These are phyloP conservation scores for Ustilago trichophora DNA, from an alignment of 1,284 basidiomycete species.

Conservation along the genomic window DNA sequence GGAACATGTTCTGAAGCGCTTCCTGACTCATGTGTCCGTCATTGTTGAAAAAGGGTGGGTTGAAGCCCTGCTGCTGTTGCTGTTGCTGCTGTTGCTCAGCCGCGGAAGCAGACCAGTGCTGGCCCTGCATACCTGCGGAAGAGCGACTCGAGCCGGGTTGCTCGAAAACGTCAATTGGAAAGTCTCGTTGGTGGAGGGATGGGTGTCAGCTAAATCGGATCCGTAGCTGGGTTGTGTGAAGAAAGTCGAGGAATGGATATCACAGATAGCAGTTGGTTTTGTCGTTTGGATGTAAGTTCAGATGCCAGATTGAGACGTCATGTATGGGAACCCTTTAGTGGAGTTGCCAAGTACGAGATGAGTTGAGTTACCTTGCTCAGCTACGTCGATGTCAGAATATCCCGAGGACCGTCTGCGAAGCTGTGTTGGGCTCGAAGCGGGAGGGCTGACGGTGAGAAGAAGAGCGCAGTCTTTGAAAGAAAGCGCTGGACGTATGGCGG, in stretches of 20 bases:
- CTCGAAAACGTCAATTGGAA: too few species aligned
- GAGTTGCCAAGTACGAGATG: not conserved
- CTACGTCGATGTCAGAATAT: constrained; percentile 23
- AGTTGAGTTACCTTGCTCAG: not conserved
- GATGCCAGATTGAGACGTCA: not conserved
- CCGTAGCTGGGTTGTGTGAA: not conserved
- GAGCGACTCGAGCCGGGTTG: not conserved
- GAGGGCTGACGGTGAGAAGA: constrained; percentile 14
- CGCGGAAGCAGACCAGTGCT: constrained; percentile 24
- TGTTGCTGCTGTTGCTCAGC: constrained; percentile 18
- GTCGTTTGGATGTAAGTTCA: not conserved
- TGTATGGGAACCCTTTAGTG: not conserved
- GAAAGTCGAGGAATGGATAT: too few species aligned
- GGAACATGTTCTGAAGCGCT: constrained; percentile 36
- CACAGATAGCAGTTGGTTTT: too few species aligned
- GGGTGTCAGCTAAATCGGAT: not conserved
- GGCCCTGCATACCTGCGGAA: constrained; percentile 27
- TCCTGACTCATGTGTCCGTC: constrained; percentile 35
- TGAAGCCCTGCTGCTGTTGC: constrained; percentile 25
- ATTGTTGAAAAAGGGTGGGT: constrained; percentile 32
- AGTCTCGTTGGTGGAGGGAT: not conserved
- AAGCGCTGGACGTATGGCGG: constrained; percentile 1
- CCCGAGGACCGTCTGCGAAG: constrained; percentile 11
- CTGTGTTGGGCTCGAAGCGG: not conserved
- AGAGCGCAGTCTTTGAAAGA: constrained; percentile 3